These are phyloP conservation scores for Lactuca sativa DNA, from an alignment of 129 eudicot species.

Conservation along the genomic window DNA sequence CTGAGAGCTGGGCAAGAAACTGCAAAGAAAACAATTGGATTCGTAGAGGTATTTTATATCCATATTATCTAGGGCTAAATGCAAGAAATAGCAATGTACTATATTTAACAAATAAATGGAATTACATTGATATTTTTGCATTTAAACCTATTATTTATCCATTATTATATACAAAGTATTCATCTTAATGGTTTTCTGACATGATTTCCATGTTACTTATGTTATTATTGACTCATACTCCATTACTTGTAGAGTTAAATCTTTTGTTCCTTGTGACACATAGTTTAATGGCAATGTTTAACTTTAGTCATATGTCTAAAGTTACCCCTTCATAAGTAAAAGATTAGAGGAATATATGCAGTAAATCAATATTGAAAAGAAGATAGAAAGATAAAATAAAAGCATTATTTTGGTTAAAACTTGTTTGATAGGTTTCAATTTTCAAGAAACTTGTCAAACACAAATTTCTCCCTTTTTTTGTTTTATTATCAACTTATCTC, in stretches of 20 bases:
- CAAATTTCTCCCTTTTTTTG: conserved; percentile 1
- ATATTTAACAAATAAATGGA: too few species aligned
- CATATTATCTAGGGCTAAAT: neutral
- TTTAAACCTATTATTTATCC: too few species aligned
- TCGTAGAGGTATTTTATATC: conserved; percentile 63
- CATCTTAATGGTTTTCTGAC: neutral
- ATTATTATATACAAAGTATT: neutral
- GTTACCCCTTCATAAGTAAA: too few species aligned
- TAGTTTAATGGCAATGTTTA: too few species aligned
- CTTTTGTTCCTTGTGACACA: too few species aligned
- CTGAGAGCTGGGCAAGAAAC: conserved; percentile 77
- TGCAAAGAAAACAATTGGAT: conserved; percentile 83
- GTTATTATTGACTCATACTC: neutral
- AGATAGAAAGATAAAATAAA: too few species aligned
- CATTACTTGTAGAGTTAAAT: too few species aligned
- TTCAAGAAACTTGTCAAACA: conserved; percentile 4
- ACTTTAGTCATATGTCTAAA: too few species aligned
- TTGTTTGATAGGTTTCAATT: neutral
- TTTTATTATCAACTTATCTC: conserved; percentile 7
- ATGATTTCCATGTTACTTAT: neutral
- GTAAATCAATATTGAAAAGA: too few species aligned
- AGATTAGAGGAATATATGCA: too few species aligned
- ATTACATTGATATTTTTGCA: too few species aligned
- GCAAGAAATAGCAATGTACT: neutral
- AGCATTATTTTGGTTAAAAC: neutral